These are phyloP conservation scores for Dactylellina cionopaga DNA, from an alignment of 2,329 filamentous ascomycete species.

Conservation along the genomic window DNA sequence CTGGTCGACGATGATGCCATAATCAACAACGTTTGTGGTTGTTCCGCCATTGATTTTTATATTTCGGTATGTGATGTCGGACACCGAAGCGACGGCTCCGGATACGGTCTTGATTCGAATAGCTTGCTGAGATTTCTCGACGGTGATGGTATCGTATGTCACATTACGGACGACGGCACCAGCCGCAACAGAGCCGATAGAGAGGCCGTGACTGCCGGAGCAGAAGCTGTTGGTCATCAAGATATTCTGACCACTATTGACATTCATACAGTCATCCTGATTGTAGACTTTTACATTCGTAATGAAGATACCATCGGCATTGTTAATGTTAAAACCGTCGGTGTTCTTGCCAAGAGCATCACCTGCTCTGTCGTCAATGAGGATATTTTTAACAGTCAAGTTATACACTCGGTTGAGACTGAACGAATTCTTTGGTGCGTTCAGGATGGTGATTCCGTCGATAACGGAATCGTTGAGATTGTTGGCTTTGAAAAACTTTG, in stretches of 20 bases:
- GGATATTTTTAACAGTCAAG: slow-evolving; percentile 65
- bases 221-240: slow-evolving; percentile 63
- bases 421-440: slow-evolving; percentile 68
- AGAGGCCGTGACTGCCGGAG: slow-evolving; percentile 68
- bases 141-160: slow-evolving; percentile 64
- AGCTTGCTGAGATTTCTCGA: slow-evolving; percentile 68
- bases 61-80: slow-evolving; percentile 66
- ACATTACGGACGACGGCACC: slow-evolving; percentile 68
- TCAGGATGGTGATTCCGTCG: slow-evolving; percentile 65
- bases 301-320: slow-evolving; percentile 65
- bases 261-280: slow-evolving; percentile 70
- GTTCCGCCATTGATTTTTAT: slow-evolving; percentile 61
- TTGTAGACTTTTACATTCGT: slow-evolving; percentile 67
- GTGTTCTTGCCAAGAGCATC: slow-evolving; percentile 65
- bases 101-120: slow-evolving; percentile 70
- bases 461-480: slow-evolving; percentile 66
- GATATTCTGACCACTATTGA: slow-evolving; percentile 63
- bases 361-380: slow-evolving; percentile 69
- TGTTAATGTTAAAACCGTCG: slow-evolving; percentile 67
- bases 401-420: slow-evolving; percentile 63
- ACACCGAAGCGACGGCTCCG: slow-evolving; percentile 66
- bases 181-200: slow-evolving; percentile 68
- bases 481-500: slow-evolving; percentile 67
- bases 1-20: slow-evolving; percentile 70
- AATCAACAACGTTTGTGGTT: slow-evolving; percentile 65